Evolutionary conservation across 2,329 filamentous ascomycete genomes (phyloP), one percentile per base, ranked within the genome.

Genomic region (Aureobasidium vineae): DNA sequence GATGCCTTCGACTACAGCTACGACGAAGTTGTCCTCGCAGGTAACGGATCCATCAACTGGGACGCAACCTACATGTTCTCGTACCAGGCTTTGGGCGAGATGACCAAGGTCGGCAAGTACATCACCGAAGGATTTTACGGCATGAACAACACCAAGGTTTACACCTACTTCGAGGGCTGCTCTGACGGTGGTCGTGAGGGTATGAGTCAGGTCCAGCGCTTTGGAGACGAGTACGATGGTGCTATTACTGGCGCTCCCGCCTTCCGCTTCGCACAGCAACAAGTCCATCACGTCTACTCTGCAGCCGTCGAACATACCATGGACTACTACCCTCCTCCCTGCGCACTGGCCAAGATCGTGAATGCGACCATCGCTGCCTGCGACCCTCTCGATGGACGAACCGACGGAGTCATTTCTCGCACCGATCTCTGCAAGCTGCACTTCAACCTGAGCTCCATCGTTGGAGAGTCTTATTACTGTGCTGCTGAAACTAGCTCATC

Each of bases 331-430:
- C 81, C 77, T 15, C 76, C 74, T 21, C 76, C 77, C 15, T 82
- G 80, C 70, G 82, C 83, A 59, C 70, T 85, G 16, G 75, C 78
- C 6, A 81, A 80, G 70, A 85, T 86, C 53, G 78, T 83, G 23
- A 86, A 85, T 70, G 76, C 78, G 45, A 86, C 84, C 5, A 85
- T 86, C 54, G 75, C 76, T 1, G 80, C 80, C 41, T 87, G 85
- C 60, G 84, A 87, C 68, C 75, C 79, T 8, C 76, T 87, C 6
- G 85, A 87, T 65, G 84, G 85, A 6, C 77, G 78, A 52, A 79
- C 77, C 0, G 84, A 87, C 65, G 83, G 84, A 15, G 82, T 86
- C 5, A 77, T 87, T 50, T 76, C 80, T 8, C 77, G 82, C 5
- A 79, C 78, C 0, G 81, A 83, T 63, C 76, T 83, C 10, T 83